Evolutionary conservation across 176 grass and related monocot species (phyloP).

Genomic region (Eleusine indica): DNA sequence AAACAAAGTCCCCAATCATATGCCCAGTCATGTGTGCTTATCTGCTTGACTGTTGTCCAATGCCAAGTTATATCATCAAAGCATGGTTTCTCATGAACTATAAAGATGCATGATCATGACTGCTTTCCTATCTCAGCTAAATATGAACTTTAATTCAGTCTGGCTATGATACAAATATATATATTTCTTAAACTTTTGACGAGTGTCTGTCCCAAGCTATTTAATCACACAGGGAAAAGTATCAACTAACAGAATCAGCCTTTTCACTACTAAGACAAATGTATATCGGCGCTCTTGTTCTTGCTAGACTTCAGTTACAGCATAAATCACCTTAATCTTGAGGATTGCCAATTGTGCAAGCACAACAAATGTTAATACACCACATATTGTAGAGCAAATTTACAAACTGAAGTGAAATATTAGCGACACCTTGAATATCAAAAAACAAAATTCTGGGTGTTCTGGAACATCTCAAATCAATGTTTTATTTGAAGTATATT

Average conservation of each 20-base stretch:
- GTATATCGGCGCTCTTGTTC: neutral
- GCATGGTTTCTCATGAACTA: neutral
- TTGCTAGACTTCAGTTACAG: neutral
- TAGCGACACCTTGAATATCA: neutral
- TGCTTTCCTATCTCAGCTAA: neutral
- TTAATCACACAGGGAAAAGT: neutral
- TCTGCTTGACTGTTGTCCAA: too few species aligned
- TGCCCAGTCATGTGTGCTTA: too few species aligned
- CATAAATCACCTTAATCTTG: neutral
- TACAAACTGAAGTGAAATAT: neutral
- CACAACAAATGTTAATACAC: neutral
- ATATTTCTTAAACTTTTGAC: neutral
- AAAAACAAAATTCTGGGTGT: neutral
- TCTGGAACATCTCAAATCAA: neutral
- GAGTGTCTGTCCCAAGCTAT: neutral
- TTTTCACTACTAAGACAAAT: neutral
- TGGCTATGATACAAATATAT: neutral
- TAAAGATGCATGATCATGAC: neutral
- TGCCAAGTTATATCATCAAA: neutral
- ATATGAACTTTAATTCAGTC: neutral
- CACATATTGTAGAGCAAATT: neutral
- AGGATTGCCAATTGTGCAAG: neutral
- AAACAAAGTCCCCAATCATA: too few species aligned
- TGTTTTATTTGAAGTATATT: neutral
- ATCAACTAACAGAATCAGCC: neutral